These are phyloP conservation scores for Papiliotrema fonsecae DNA, from an alignment of 1,284 basidiomycete species.

Conservation along the genomic window DNA sequence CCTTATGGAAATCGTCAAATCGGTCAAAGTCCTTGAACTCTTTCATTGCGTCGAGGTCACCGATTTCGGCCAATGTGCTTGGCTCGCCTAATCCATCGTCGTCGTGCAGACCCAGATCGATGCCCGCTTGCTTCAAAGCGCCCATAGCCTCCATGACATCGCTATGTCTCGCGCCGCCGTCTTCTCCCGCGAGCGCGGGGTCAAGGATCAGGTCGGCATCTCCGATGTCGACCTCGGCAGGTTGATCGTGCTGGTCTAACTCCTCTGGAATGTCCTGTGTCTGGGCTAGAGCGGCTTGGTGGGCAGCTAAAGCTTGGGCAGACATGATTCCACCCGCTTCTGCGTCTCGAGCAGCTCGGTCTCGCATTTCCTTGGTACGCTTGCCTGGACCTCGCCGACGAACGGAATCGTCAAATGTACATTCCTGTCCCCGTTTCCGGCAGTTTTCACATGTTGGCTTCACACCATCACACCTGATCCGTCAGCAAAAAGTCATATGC, in stretches of 20 bases:
- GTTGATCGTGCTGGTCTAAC: background rate
- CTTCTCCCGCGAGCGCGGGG: conserved; percentile 18
- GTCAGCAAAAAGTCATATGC: background rate
- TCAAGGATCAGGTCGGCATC: conserved; percentile 13
- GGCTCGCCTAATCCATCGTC: background rate
- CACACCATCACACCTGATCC: conserved; percentile 44
- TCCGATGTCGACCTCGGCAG: background rate
- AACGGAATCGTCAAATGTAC: conserved; percentile 47
- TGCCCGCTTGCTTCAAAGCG: background rate
- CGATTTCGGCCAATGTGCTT: conserved; percentile 1
- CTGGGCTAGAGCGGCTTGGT: background rate
- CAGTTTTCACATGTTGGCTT: conserved; percentile 48
- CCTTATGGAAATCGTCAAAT: background rate
- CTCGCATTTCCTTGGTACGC: conserved; percentile 47
- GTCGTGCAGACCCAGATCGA: background rate
- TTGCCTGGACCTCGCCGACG: conserved; percentile 50
- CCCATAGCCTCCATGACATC: conserved; percentile 6
- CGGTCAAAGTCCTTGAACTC: background rate
- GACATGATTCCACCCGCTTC: conserved; percentile 20
- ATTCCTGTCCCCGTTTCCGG: conserved; percentile 35
- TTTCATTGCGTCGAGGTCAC: background rate
- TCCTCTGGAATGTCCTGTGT: background rate
- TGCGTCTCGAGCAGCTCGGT: conserved; percentile 35
- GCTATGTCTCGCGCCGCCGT: background rate
- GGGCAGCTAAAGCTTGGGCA: conserved; percentile 4